A percentile compares a stretch with the other conserved stretches of the same genome.
phyloP scores from a whole-genome alignment of 306 rosid species.

The Argentina anserina region DNA sequence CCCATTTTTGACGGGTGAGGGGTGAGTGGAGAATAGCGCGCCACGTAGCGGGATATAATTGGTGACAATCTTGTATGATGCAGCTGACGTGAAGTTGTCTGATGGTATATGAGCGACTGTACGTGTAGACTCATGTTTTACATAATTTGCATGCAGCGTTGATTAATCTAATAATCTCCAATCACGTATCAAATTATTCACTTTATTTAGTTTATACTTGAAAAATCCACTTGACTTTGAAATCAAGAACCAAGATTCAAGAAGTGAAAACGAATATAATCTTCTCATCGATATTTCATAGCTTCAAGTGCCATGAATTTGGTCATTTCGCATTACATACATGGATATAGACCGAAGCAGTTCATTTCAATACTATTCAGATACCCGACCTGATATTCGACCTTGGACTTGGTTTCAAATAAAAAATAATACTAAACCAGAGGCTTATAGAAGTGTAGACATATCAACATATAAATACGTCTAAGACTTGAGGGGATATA shows the following conservation, averaged over 20 bases:
- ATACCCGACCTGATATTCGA: too few relatives aligned
- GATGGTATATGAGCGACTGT: not conserved
- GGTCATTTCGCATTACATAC: not conserved
- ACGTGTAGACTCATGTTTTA: too few relatives aligned
- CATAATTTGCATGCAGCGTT: not conserved
- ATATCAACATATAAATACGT: not conserved
- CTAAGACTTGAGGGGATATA: not conserved
- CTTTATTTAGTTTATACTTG: not conserved
- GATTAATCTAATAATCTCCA: not conserved
- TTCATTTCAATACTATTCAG: too few relatives aligned
- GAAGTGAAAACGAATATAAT: not conserved
- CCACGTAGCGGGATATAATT: conserved; percentile 45
- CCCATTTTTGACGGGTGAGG: not conserved
- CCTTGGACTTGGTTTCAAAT: too few relatives aligned
- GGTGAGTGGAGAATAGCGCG: conserved; percentile 4
- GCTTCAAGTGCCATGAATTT: not conserved
- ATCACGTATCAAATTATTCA: not conserved
- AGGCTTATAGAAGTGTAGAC: not conserved
- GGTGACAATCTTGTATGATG: conserved; percentile 20
- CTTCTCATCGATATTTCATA: not conserved
- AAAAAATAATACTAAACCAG: too few relatives aligned
- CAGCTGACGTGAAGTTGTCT: conserved; percentile 3
- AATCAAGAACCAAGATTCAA: too few relatives aligned
- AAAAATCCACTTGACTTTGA: not conserved
- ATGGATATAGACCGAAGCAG: too few relatives aligned